A percentile compares a stretch with the other conserved stretches of the same genome.
Conservation (phyloP, 2,329 filamentous ascomycete species). For the Fusarium lateritium region DNA sequence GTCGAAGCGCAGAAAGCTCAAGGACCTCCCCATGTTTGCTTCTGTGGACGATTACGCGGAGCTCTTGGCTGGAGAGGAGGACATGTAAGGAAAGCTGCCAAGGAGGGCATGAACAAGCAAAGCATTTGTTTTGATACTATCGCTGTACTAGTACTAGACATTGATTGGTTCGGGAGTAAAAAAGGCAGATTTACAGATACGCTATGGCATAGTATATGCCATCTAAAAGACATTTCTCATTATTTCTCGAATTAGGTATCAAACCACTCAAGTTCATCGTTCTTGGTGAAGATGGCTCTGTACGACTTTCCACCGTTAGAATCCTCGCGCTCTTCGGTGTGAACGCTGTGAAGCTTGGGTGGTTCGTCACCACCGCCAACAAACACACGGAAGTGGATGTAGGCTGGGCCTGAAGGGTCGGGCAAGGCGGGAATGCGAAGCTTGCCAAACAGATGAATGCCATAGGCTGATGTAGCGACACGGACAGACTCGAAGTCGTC, state of each 20-base stretch:
- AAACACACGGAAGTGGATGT: slow-evolving; percentile 91
- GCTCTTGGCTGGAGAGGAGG: slow-evolving; percentile 81
- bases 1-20: slow-evolving; percentile 85
- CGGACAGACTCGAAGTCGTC: slow-evolving; percentile 93
- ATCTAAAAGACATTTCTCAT: slow-evolving; percentile 29
- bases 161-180: slow-evolving; percentile 36
- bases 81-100: slow-evolving; percentile 49
- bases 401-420: slow-evolving; percentile 69
- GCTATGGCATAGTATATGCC: slow-evolving; percentile 11
- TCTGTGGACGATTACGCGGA: slow-evolving; percentile 94
- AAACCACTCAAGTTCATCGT: slow-evolving; percentile 83
- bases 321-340: slow-evolving; percentile 95
- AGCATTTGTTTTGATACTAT: slow-evolving; percentile 34
- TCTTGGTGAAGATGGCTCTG: slow-evolving; percentile 91
- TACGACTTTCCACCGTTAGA: slow-evolving; percentile 92
- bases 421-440: slow-evolving; percentile 69
- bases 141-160: slow-evolving; percentile 32
- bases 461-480: slow-evolving; percentile 87
- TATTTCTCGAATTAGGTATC: slow-evolving; percentile 55
- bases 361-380: slow-evolving; percentile 84
- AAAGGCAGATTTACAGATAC: slow-evolving; percentile 30
- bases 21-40: slow-evolving; percentile 91
- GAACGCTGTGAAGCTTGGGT: slow-evolving; percentile 91
- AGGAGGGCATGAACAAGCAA: slow-evolving; percentile 24
- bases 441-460: slow-evolving; percentile 81